phyloP scores from a whole-genome alignment of 495 filamentous ascomycete genomes.

The Tuber umbilicatum region DNA sequence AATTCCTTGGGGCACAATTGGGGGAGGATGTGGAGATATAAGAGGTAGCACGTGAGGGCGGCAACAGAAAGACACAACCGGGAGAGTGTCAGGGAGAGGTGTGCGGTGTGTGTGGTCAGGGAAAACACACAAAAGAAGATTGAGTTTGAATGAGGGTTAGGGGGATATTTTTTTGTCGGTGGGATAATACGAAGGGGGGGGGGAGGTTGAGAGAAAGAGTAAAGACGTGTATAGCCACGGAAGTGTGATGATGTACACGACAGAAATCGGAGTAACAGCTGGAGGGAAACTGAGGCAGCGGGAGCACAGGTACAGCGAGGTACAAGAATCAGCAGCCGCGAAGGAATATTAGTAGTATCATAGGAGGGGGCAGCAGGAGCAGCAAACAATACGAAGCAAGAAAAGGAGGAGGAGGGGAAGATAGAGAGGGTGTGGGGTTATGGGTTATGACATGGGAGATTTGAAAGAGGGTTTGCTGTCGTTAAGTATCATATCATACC shows the following conservation, averaged over 20 bases:
- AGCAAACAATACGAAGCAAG: slow-evolving; percentile 25
- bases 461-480: slow-evolving; percentile 32
- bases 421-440: neutral
- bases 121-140: neutral
- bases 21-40: neutral
- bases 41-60: slow-evolving; percentile 7
- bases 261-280: slow-evolving; percentile 18
- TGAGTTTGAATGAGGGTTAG: slow-evolving; percentile 25
- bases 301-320: neutral
- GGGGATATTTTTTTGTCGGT: neutral
- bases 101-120: slow-evolving; percentile 3
- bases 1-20: slow-evolving; percentile 11
- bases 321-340: slow-evolving; percentile 2
- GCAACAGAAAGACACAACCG: slow-evolving; percentile 18
- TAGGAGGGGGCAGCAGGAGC: neutral
- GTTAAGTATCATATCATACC: slow-evolving; percentile 39
- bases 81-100: slow-evolving; percentile 24
- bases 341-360: neutral
- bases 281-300: slow-evolving; percentile 5
- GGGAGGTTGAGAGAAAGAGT: neutral
- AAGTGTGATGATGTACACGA: slow-evolving; percentile 20
- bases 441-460: neutral
- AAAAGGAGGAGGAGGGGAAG: slow-evolving; percentile 14
- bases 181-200: neutral
- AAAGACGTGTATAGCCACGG: neutral